phyloP scores from a whole-genome alignment of 352 stramenopile genomes.

The Globisporangium polare region DNA sequence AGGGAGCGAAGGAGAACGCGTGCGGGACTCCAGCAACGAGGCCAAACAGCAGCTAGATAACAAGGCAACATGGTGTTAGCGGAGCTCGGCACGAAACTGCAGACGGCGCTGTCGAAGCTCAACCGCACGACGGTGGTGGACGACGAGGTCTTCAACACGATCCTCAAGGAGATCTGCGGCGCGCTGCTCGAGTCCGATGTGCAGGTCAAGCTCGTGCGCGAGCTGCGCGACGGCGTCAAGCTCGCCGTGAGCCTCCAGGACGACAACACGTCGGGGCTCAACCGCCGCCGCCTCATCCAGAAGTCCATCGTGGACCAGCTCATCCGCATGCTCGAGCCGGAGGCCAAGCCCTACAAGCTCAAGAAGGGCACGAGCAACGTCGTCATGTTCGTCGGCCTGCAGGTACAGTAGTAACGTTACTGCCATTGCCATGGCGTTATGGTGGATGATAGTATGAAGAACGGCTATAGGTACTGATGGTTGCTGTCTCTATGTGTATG shows the following conservation, averaged over 20 bases:
- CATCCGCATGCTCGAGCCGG: conserved; percentile 86
- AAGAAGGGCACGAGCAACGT: conserved; percentile 91
- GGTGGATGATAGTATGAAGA: neutral
- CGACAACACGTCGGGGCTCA: conserved; percentile 65
- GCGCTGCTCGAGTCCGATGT: conserved; percentile 90
- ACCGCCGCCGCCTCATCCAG: conserved; percentile 88
- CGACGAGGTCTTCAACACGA: conserved; percentile 85
- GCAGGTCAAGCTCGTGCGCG: conserved; percentile 85
- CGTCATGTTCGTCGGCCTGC: conserved; percentile 91
- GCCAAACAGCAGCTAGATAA: too few species aligned
- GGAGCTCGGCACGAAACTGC: conserved; percentile 86
- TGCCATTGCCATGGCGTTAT: neutral
- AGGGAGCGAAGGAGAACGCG: neutral
- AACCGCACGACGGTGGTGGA: conserved; percentile 87
- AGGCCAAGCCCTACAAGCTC: conserved; percentile 86
- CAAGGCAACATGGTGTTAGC: conserved; percentile 76
- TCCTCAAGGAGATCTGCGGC: conserved; percentile 90
- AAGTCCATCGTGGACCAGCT: conserved; percentile 90
- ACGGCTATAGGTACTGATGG: neutral
- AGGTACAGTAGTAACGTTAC: conserved; percentile 13
- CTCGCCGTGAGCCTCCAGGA: conserved; percentile 78
- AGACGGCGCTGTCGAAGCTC: conserved; percentile 82
- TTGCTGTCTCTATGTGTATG: neutral
- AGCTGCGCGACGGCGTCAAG: conserved; percentile 90
- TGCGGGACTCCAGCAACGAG: neutral